A percentile compares a stretch with the other conserved stretches of the same genome.
Conservation (phyloP, 108 stramenopile species). For the Asterionellopsis glacialis region DNA sequence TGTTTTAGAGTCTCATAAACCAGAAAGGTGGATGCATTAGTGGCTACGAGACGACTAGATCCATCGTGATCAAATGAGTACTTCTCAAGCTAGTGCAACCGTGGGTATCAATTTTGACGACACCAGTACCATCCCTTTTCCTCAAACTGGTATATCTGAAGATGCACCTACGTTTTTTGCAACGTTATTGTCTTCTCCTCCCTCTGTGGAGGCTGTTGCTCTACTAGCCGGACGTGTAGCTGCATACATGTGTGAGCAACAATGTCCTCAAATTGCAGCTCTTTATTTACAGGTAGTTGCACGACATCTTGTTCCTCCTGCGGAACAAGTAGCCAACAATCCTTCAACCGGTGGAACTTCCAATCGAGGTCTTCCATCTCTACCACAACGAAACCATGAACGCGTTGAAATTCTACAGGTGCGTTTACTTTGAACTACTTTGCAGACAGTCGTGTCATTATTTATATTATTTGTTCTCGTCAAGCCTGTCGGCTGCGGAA, state of each 20-base stretch:
- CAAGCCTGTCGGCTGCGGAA: neutral
- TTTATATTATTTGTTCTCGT: neutral
- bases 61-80: no score
- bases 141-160: no score
- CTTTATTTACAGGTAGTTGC: neutral
- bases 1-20: no score
- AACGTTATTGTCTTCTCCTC: neutral
- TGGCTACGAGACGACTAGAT: no score
- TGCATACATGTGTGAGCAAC: neutral
- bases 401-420: neutral
- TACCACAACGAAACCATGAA: neutral
- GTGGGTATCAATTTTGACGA: no score
- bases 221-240: neutral
- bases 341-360: neutral
- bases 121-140: no score
- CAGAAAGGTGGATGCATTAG: no score
- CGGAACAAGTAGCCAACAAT: neutral
- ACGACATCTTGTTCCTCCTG: neutral
- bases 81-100: no score
- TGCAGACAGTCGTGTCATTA: neutral
- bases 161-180: neutral
- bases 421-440: neutral
- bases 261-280: neutral
- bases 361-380: no score
- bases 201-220: neutral